Conservation (phyloP, 306 rosid genomes). For the Quillaja saponaria region DNA sequence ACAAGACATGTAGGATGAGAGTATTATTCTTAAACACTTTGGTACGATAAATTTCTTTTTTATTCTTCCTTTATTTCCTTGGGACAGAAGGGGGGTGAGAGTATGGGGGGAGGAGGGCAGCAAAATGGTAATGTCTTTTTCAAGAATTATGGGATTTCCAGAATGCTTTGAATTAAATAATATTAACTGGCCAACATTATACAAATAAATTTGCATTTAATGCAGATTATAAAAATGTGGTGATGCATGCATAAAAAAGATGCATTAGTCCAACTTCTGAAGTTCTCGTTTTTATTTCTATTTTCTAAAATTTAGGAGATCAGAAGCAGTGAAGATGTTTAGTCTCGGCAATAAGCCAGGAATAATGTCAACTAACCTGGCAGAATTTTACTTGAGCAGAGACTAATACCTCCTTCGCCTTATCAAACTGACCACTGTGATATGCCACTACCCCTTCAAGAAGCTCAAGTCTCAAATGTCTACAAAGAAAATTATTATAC, state of each 20-base stretch:
- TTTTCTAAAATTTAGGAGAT: too few species aligned
- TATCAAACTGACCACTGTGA: constrained; percentile 70
- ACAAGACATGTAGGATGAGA: not conserved
- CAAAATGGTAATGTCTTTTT: not conserved
- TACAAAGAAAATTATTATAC: constrained; percentile 32
- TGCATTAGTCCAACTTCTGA: too few species aligned
- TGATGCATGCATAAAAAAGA: too few species aligned
- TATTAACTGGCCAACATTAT: too few species aligned
- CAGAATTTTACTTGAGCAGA: constrained; percentile 64
- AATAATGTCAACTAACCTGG: too few species aligned
- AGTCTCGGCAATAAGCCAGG: too few species aligned
- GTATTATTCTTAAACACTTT: constrained; percentile 3
- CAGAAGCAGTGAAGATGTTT: too few species aligned
- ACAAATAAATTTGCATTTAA: too few species aligned
- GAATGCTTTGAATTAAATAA: too few species aligned
- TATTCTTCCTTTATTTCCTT: constrained; percentile 14
- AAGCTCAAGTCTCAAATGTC: constrained; percentile 85
- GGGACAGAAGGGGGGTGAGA: not conserved
- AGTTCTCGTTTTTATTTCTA: too few species aligned
- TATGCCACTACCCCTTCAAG: constrained; percentile 95
- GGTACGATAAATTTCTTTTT: constrained; percentile 12
- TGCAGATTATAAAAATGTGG: too few species aligned
- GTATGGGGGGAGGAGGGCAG: constrained; percentile 1
- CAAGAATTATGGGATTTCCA: too few species aligned
- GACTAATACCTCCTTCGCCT: constrained; percentile 56